Base-by-base conservation (phyloP, 768 basidiomycete species). In the Suillus placidus region DNA sequence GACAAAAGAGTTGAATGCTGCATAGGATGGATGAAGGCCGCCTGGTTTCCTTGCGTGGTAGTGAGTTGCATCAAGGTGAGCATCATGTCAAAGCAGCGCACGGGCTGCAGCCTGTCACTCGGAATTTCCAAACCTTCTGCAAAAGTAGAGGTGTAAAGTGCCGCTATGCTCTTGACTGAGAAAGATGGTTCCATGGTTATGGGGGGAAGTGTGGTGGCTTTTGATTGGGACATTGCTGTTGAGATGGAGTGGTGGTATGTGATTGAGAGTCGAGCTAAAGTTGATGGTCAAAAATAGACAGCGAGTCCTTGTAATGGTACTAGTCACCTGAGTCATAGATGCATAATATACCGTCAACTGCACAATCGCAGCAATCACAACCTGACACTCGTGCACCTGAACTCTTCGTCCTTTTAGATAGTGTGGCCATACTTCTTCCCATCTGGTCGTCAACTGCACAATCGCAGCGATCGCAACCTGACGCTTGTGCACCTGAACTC, bases 11-110 rank as follows among this genome's bases (percentile, higher is more conserved):
- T 67, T 60, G 58, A 64, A 64, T 1, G 32, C 34, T 34, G 51
- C 34, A 30, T 54, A 67, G 1, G 38, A 40, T 13, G 60, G 64
- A 37, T 65, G 64, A 12, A 65, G 64, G 6, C 60, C 42, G 20
- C 51, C 26, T 13, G 35, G 60, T 51, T 18, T 37, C 34, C 52
- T 51, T 20, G 47, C 40, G 6, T 51, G 40, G 38, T 61, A 42
- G 45, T 65, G 64, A 9, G 40, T 37, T 13, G 60, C 60, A n/a
- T 65, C 47, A 10, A 49, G n/a, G n/a, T 65, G 64, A 13, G 16
- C 35, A 40, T 60, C 51, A 20, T 65, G 47, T 26, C 60, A 23
- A 47, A 65, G 64, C 30, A 65, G 26, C 1, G 43, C 58, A 38
- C 34, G 47, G 6, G 60, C 45, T 47, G 58, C 64, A 6, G 64